Evolutionary conservation across 345 rosid genomes (phyloP).

Genomic region (Bruguiera parviflora): DNA sequence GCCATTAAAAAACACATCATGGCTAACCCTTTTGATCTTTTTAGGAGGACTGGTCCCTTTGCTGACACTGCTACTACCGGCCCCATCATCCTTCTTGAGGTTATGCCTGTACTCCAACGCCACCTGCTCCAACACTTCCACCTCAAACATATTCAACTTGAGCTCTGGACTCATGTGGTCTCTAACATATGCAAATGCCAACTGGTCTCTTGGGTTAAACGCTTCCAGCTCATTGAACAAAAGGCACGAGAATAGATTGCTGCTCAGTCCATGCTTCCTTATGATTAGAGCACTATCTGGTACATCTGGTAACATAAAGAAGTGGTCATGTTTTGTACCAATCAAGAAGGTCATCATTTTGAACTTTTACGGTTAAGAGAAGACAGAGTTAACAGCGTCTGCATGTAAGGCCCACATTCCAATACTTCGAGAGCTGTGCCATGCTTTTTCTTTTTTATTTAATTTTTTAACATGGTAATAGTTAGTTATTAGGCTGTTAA

Average conservation of each 20-base stretch:
- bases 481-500: too few relatives aligned
- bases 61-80: background rate
- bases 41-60: background rate
- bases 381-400: background rate
- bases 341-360: background rate
- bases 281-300: constrained; percentile 73
- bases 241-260: constrained; percentile 73
- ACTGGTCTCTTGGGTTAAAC: constrained; percentile 78
- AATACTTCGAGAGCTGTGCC: background rate
- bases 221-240: constrained; percentile 80
- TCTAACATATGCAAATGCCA: constrained; percentile 73
- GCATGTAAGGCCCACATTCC: background rate
- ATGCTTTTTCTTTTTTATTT: too few relatives aligned
- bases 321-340: background rate
- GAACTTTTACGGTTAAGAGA: too few relatives aligned
- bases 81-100: constrained; percentile 34
- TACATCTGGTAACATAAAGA: constrained; percentile 48
- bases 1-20: constrained; percentile 27
- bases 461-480: too few relatives aligned
- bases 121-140: constrained; percentile 71
- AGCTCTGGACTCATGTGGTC: constrained; percentile 56
- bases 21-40: constrained; percentile 23
- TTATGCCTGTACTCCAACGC: constrained; percentile 66
- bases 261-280: constrained; percentile 57
- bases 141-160: constrained; percentile 72